These are phyloP conservation scores for Lentinus brumalis DNA, from an alignment of 768 basidiomycete genomes.

Conservation along the genomic window DNA sequence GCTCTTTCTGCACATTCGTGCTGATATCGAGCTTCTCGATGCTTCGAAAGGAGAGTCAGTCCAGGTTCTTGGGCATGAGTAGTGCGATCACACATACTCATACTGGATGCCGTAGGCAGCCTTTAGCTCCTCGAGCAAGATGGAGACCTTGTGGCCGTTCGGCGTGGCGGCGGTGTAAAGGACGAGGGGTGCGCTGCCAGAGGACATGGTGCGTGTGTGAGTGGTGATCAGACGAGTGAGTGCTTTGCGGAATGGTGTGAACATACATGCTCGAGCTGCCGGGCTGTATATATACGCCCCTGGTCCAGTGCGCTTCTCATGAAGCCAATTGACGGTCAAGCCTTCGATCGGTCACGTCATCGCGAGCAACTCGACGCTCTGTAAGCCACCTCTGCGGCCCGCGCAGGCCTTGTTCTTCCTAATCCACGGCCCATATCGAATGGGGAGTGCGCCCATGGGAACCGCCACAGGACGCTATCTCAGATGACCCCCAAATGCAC, in stretches of 20 bases:
- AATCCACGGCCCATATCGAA: no score
- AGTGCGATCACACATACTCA: slow-evolving; percentile 38
- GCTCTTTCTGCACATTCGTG: slow-evolving; percentile 77
- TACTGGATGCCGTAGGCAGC: slow-evolving; percentile 47
- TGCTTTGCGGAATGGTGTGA: background rate
- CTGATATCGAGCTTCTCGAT: slow-evolving; percentile 55
- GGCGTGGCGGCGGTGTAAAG: slow-evolving; percentile 47
- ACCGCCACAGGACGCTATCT: no score
- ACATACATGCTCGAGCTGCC: background rate
- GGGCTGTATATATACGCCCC: background rate
- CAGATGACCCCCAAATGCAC: no score
- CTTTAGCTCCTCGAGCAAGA: slow-evolving; percentile 64
- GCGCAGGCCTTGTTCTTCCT: no score
- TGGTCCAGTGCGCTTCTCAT: no score
- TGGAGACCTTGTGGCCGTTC: slow-evolving; percentile 55
- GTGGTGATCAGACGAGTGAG: background rate
- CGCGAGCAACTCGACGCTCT: no score
- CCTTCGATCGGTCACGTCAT: no score
- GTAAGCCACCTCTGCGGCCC: no score
- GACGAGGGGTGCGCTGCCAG: slow-evolving; percentile 23
- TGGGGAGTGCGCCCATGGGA: no score
- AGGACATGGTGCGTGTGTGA: slow-evolving; percentile 5
- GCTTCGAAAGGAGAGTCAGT: slow-evolving; percentile 32
- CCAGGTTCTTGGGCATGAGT: background rate
- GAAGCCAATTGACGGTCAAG: no score